Percentiles rank a stretch among this genome's conserved stretches.
Conservation (phyloP, 2,329 filamentous ascomycete species). For the Aureobasidium musti region DNA sequence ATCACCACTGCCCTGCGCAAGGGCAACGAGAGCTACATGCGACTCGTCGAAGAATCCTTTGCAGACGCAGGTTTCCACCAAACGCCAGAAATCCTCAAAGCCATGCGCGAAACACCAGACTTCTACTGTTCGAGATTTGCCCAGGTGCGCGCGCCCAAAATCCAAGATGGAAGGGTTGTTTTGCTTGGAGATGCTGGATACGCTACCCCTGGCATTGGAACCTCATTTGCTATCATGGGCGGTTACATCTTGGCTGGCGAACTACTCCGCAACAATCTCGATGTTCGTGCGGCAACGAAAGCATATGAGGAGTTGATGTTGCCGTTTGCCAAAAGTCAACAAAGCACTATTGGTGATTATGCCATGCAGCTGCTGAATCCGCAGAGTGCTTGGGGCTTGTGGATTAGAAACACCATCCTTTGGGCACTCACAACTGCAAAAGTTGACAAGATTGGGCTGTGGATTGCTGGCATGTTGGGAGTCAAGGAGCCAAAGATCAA, state of each 20-base stretch:
- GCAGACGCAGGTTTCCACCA: constrained; percentile 30
- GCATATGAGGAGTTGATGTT: constrained; percentile 51
- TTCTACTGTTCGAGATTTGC: constrained; percentile 38
- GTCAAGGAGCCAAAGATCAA: constrained; percentile 4
- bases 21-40: constrained; percentile 43
- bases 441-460: not conserved
- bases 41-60: constrained; percentile 36
- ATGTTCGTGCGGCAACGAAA: constrained; percentile 44
- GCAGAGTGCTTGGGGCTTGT: constrained; percentile 51
- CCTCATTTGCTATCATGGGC: constrained; percentile 42
- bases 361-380: constrained; percentile 47
- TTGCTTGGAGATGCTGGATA: constrained; percentile 49
- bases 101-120: constrained; percentile 33
- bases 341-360: constrained; percentile 38
- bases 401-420: constrained; percentile 50
- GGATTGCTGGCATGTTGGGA: not conserved
- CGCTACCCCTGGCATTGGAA: constrained; percentile 42
- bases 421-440: not conserved
- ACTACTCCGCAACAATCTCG: constrained; percentile 36
- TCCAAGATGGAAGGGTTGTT: constrained; percentile 43
- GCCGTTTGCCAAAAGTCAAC: constrained; percentile 49
- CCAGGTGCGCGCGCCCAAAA: constrained; percentile 41
- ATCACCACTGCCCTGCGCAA: constrained; percentile 48
- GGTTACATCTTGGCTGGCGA: constrained; percentile 61
- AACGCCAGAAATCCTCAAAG: constrained; percentile 28